Evolutionary conservation across 1,284 basidiomycete genomes (phyloP), one percentile per base, ranked within the genome.

Genomic region (Phellinidium pouzarii): DNA sequence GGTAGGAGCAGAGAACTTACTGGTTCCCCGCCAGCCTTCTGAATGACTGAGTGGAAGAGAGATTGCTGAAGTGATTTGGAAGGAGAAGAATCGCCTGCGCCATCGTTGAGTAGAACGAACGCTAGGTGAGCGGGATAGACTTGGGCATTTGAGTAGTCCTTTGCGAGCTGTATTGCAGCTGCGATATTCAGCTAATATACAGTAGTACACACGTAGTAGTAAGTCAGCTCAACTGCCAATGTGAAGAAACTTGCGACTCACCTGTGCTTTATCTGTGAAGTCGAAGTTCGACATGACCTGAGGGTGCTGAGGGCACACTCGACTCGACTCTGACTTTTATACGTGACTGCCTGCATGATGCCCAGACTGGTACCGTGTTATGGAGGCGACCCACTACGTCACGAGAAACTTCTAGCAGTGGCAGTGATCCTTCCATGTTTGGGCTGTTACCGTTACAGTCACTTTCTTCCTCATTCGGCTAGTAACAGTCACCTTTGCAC

Each of bases 111-210:
- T 14, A 94, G 76, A 3, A 79, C 82, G 50, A 81, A 82, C 0
- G 84, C 90, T 27, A 94, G 66, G 66, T 94, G 91, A 0, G 74
- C 80, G 17, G 92, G 91, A 48, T 82, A 70, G 6, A 87, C 86
- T 76, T 91, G 87, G 1, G 82, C 80, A 63, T 93, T 84, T 8
- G 84, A 75, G 65, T 91, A 81, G 66, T 93, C 90, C 65, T 82
- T 90, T 29, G 91, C 88, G 41, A 89, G 76, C 64, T 91, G 88
- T 48, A 91, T 66, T 1, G 90, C 84, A 43, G 79, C 77, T 42
- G 76, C 66, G 51, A 93, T 62, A 22, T 83, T 76, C 59, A 80
- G 72, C 62, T 82, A 76, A 23, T 22, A 17, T 2, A 17, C n/a
- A n/a, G n/a, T n/a, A n/a, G n/a, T n/a, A n/a, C n/a, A n/a, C n/a